phyloP scores from a whole-genome alignment of 1,284 basidiomycete genomes.

The Ganoderma lingzhi region DNA sequence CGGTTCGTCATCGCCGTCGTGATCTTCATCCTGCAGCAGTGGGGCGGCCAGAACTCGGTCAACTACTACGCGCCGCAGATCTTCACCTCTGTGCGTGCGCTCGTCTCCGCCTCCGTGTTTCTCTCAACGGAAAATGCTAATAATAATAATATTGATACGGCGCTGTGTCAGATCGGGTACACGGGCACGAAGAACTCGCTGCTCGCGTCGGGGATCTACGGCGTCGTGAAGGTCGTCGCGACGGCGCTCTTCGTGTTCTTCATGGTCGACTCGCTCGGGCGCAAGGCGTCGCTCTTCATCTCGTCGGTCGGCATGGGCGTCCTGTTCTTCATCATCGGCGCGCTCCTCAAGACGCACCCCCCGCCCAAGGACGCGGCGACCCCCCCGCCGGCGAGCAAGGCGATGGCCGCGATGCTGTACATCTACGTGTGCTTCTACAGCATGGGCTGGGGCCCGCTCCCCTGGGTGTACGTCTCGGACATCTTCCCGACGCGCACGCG shows the following conservation, averaged over 20 bases:
- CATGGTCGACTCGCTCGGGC: constrained; percentile 63
- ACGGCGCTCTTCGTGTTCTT: constrained; percentile 71
- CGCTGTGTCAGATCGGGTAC: constrained; percentile 64
- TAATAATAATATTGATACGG: too few species aligned
- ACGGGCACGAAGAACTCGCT: constrained; percentile 65
- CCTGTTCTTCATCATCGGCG: constrained; percentile 74
- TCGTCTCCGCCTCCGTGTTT: constrained; percentile 45
- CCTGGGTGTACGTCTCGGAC: constrained; percentile 78
- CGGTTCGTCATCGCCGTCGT: constrained; percentile 74
- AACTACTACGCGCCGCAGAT: constrained; percentile 84
- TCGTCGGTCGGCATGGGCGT: constrained; percentile 69
- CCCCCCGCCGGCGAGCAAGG: constrained; percentile 62
- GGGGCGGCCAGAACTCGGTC: constrained; percentile 68
- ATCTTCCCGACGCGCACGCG: constrained; percentile 87
- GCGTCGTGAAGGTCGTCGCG: constrained; percentile 78
- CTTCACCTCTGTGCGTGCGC: constrained; percentile 63
- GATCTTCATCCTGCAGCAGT: constrained; percentile 72
- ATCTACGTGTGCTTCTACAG: constrained; percentile 82
- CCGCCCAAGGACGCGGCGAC: constrained; percentile 52
- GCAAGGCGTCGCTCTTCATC: constrained; percentile 67
- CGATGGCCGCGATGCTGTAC: constrained; percentile 81
- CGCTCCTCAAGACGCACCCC: constrained; percentile 79
- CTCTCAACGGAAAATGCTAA: constrained; percentile 28
- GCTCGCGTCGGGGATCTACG: constrained; percentile 86
- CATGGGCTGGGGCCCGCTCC: constrained; percentile 55